Base-by-base conservation (phyloP, 2,329 filamentous ascomycete genomes). In the Sporothrix inflata region DNA sequence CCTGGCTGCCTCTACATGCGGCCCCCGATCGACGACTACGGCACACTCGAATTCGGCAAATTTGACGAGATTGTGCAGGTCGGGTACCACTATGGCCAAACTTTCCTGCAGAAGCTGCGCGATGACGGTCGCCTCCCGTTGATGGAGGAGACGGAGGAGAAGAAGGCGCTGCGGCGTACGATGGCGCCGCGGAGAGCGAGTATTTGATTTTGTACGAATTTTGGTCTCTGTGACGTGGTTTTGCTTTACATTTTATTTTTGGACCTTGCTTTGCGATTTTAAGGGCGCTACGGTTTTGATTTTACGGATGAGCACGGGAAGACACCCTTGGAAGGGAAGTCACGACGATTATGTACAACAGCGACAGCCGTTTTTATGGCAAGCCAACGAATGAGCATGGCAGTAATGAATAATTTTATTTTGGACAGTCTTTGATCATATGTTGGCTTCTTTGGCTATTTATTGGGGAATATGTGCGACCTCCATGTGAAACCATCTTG, bases 41-140 rank as follows among this genome's bases (percentile, higher is more conserved):
- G 94, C 4, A 99, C 96, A 1, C 84, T 99, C 40, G 96, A 99
- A 73, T 99, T 99, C 84, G 93, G 90, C 74, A 98, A 97, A 81
- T 99, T 99, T 81, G 95, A 98, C 78, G 97, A 99, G 85, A 95
- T 99, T 70, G 97, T 97, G 78, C 87, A 92, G 76, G 87, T 98
- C 12, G 97, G 96, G 1, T 97, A 97, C 81, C 86, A 88, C 71
- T 99, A 91, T 78, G 96, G 94, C 4, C 91, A 92, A 80, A 89
- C 93, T 70, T 98, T 91, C 79, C 81, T 99, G 75, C 89, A 89
- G 70, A 87, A 90, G 76, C 83, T 98, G 79, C 90, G 90, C 78
- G 92, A 92, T 51, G 87, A 97, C 77, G 95, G 95, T 0, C 87
- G 91, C 51, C 82, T 99, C 76, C 88, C 88, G 30, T 77, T 92